These are phyloP conservation scores for Cryptococcus sp. DNA, from an alignment of 1,284 basidiomycete species.

Conservation along the genomic window DNA sequence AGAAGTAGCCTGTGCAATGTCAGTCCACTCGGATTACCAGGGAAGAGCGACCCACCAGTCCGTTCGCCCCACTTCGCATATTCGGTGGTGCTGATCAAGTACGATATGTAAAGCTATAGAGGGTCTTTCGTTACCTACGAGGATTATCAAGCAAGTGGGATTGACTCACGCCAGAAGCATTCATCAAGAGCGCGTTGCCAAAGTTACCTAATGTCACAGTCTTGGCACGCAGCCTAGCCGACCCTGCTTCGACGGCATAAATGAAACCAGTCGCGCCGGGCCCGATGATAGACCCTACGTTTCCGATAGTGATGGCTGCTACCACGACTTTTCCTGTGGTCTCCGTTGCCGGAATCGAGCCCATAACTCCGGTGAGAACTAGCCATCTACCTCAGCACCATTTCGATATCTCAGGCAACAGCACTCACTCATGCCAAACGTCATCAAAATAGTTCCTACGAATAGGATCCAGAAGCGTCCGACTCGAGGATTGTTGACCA, in stretches of 20 bases:
- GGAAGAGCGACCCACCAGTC: no score
- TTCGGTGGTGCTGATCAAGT: no score
- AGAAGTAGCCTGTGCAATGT: not conserved
- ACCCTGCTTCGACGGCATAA: not conserved
- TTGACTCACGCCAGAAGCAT: no score
- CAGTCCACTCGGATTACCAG: no score
- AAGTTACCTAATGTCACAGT: not conserved
- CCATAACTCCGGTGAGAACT: slow-evolving; percentile 13
- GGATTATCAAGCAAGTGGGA: no score
- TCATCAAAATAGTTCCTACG: not conserved
- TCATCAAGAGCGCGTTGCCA: not conserved
- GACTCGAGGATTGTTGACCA: not conserved
- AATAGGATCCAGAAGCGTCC: not conserved
- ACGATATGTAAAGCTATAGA: no score
- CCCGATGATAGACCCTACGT: not conserved
- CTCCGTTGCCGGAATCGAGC: slow-evolving; percentile 5
- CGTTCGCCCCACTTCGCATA: no score
- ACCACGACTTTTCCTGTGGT: not conserved
- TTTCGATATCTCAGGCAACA: not conserved
- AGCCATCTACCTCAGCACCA: not conserved
- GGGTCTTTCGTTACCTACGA: no score
- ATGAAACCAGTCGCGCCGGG: not conserved
- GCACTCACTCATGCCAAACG: not conserved
- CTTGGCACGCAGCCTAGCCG: not conserved
- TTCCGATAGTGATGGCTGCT: not conserved